phyloP scores from a whole-genome alignment of 495 filamentous ascomycete species.

The Daldinia vernicosa region DNA sequence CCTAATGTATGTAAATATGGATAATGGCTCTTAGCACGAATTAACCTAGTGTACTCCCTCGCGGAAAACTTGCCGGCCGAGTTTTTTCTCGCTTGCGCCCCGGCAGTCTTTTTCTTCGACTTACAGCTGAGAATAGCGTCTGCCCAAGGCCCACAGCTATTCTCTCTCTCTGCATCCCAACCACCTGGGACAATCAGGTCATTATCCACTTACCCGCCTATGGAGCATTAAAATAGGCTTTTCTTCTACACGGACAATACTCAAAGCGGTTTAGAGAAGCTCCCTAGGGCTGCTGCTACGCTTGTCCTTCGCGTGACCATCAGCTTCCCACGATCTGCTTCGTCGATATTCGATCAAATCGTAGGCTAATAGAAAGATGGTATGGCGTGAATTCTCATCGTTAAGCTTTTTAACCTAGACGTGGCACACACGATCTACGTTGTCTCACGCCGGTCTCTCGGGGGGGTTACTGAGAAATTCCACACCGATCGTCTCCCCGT shows the following conservation, averaged over 20 bases:
- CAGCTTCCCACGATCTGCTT: slow-evolving; percentile 6
- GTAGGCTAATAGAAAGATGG: neutral
- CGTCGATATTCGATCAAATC: slow-evolving; percentile 6
- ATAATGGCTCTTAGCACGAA: slow-evolving; percentile 1
- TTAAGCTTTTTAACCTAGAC: neutral
- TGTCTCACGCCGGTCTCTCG: slow-evolving; percentile 8
- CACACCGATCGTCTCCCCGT: slow-evolving; percentile 7
- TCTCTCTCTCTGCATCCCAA: slow-evolving; percentile 17
- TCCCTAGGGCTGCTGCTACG: slow-evolving; percentile 15
- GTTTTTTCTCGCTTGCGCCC: slow-evolving; percentile 14
- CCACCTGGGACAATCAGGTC: slow-evolving; percentile 25
- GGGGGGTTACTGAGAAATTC: slow-evolving; percentile 3
- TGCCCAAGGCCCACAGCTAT: slow-evolving; percentile 12
- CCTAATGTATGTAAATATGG: too few species aligned
- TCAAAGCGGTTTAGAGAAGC: slow-evolving; percentile 17
- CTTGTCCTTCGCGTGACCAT: slow-evolving; percentile 14
- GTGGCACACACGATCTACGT: slow-evolving; percentile 8
- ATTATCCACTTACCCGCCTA: slow-evolving; percentile 32
- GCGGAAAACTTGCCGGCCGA: slow-evolving; percentile 22
- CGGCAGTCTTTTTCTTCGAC: slow-evolving; percentile 7
- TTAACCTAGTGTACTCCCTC: neutral
- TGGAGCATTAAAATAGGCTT: slow-evolving; percentile 24
- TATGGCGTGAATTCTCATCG: neutral
- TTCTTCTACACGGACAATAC: slow-evolving; percentile 19
- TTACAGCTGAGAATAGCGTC: slow-evolving; percentile 23